Evolutionary conservation across 495 filamentous ascomycete species (phyloP).

Genomic region (Clohesyomyces aquaticus): DNA sequence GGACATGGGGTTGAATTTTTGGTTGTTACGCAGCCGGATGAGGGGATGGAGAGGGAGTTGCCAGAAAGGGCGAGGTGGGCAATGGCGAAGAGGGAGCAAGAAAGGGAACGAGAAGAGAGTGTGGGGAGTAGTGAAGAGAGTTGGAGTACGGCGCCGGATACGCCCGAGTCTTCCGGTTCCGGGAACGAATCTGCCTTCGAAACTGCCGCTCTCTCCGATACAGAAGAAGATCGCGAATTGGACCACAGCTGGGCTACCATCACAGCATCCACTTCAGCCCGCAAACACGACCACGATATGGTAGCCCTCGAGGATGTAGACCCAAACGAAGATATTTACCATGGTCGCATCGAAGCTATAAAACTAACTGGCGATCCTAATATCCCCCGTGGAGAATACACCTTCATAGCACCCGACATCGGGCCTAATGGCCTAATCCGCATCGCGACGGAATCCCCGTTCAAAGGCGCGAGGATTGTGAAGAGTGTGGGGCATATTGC

Average conservation of each 20-base stretch:
- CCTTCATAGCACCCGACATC: conserved; percentile 78
- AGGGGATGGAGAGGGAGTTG: too few relatives aligned
- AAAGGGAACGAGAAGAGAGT: conserved; percentile 20
- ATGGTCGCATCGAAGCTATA: conserved; percentile 72
- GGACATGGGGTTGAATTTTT: conserved; percentile 89
- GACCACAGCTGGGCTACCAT: too few relatives aligned
- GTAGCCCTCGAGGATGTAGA: too few relatives aligned
- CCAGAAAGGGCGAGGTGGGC: conserved; percentile 24
- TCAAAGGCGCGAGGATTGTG: conserved; percentile 75
- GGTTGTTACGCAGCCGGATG: conserved; percentile 74
- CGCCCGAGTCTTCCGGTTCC: neutral
- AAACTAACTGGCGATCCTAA: conserved; percentile 92
- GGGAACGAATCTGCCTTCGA: too few relatives aligned
- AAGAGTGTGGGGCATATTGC: conserved; percentile 78
- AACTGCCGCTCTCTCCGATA: too few relatives aligned
- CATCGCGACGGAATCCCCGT: conserved; percentile 67
- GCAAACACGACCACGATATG: too few relatives aligned
- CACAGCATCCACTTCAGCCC: too few relatives aligned
- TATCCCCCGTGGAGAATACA: conserved; percentile 80
- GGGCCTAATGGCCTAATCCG: conserved; percentile 63
- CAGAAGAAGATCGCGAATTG: too few relatives aligned
- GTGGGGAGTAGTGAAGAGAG: conserved; percentile 20
- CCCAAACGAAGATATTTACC: conserved; percentile 51
- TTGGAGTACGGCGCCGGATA: conserved; percentile 30
- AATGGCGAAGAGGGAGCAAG: too few relatives aligned